These are phyloP conservation scores for Fusarium metavorans DNA, from an alignment of 2,329 filamentous ascomycete species.

Conservation along the genomic window DNA sequence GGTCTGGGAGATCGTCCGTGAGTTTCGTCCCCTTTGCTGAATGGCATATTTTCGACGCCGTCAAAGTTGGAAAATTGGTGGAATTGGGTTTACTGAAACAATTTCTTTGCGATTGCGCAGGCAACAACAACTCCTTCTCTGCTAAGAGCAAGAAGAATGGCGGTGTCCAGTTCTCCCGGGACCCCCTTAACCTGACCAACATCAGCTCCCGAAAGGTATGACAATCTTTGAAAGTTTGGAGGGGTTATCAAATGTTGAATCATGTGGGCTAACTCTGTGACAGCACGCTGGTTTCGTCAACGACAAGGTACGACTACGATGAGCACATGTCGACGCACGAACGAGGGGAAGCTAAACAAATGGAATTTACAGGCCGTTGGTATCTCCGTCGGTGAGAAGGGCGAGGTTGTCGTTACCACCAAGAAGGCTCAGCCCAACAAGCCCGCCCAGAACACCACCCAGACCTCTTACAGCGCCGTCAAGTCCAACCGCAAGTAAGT, in stretches of 20 bases:
- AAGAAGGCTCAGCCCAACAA: slow-evolving; percentile 84
- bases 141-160: slow-evolving; percentile 87
- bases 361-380: slow-evolving; percentile 77
- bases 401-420: slow-evolving; percentile 82
- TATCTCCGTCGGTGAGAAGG: slow-evolving; percentile 79
- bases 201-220: slow-evolving; percentile 88
- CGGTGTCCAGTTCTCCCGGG: slow-evolving; percentile 90
- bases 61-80: background rate
- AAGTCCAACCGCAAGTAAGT: slow-evolving; percentile 79
- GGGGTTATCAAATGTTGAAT: background rate
- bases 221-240: slow-evolving; percentile 8
- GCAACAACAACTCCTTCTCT: slow-evolving; percentile 89
- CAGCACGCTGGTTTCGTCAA: slow-evolving; percentile 94
- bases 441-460: slow-evolving; percentile 75
- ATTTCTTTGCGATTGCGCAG: slow-evolving; percentile 59
- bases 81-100: slow-evolving; percentile 39
- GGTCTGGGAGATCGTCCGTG: slow-evolving; percentile 95
- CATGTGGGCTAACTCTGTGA: slow-evolving; percentile 50
- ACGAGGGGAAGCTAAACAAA: slow-evolving; percentile 35
- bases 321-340: slow-evolving; percentile 27
- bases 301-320: slow-evolving; percentile 77
- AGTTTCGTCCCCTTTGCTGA: slow-evolving; percentile 63
- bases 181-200: slow-evolving; percentile 94
- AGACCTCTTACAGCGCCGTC: slow-evolving; percentile 76
- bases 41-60: slow-evolving; percentile 11